A percentile compares a stretch with the other conserved stretches of the same genome.
These are phyloP conservation scores for Rossbeevera mucosa DNA, from an alignment of 768 basidiomycete species.

Conservation along the genomic window DNA sequence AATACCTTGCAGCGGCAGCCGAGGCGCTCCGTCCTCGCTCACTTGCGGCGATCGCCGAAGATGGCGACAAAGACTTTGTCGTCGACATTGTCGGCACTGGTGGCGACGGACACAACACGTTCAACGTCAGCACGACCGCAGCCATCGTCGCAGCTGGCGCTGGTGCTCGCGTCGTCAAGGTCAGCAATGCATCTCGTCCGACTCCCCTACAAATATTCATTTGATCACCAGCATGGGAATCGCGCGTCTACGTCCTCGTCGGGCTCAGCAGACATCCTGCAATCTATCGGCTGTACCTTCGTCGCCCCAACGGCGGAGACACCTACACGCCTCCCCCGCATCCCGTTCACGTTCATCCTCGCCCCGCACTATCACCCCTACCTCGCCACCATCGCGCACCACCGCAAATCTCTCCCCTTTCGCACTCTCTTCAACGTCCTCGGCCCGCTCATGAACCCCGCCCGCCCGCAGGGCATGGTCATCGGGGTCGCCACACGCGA, in stretches of 20 bases:
- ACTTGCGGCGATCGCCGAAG: constrained; percentile 55
- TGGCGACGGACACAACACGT: constrained; percentile 92
- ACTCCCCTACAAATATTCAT: not conserved
- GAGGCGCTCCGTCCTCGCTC: constrained; percentile 66
- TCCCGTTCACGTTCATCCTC: constrained; percentile 90
- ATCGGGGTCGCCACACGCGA: constrained; percentile 82
- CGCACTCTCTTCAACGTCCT: constrained; percentile 95
- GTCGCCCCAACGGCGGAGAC: constrained; percentile 48
- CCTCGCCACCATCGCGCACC: constrained; percentile 75
- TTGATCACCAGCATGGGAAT: constrained; percentile 67
- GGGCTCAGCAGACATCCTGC: constrained; percentile 89
- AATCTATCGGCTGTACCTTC: constrained; percentile 78
- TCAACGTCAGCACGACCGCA: constrained; percentile 95
- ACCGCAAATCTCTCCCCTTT: constrained; percentile 84
- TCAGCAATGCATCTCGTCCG: constrained; percentile 22
- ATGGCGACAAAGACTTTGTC: constrained; percentile 63
- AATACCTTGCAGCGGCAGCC: constrained; percentile 77
- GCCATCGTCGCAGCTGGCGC: constrained; percentile 93
- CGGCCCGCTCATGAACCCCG: constrained; percentile 92
- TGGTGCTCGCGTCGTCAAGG: constrained; percentile 91
- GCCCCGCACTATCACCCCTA: constrained; percentile 92
- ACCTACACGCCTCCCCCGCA: constrained; percentile 45
- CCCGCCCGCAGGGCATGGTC: constrained; percentile 81
- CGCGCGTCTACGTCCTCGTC: constrained; percentile 91
- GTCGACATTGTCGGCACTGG: constrained; percentile 45